Evolutionary conservation across 805 yeast species (phyloP).

Genomic region (Zygosaccharomyces pseudorouxii): DNA sequence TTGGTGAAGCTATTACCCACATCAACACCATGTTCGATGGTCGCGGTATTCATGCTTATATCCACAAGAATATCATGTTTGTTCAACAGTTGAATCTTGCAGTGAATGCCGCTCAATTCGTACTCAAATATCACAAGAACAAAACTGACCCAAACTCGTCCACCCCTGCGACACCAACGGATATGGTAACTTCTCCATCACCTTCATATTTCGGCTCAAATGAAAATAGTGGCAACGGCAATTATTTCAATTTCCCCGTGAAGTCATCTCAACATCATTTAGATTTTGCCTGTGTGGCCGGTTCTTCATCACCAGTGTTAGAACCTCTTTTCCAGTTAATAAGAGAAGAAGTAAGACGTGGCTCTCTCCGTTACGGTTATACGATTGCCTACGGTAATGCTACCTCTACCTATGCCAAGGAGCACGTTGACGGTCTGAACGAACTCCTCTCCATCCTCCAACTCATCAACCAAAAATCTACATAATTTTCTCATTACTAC

Average conservation of each 20-base stretch:
- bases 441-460: constrained; percentile 54
- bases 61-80: constrained; percentile 62
- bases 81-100: constrained; percentile 64
- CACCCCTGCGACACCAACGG: constrained; percentile 23
- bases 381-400: constrained; percentile 58
- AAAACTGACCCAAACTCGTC: constrained; percentile 25
- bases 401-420: constrained; percentile 54
- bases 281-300: constrained; percentile 52
- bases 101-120: constrained; percentile 50
- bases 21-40: constrained; percentile 69
- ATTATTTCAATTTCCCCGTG: constrained; percentile 13
- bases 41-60: constrained; percentile 69
- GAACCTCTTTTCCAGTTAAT: constrained; percentile 60
- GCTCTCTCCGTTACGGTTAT: constrained; percentile 43
- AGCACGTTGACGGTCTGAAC: constrained; percentile 63
- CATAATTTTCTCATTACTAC: neutral
- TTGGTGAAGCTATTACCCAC: constrained; percentile 84
- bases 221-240: constrained; percentile 9
- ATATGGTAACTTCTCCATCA: constrained; percentile 12
- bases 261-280: constrained; percentile 25
- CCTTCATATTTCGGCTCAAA: neutral
- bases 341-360: constrained; percentile 39
- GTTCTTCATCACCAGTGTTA: constrained; percentile 63
- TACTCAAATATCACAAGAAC: constrained; percentile 40
- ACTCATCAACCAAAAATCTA: constrained; percentile 4